Base-by-base conservation (phyloP, 2,329 filamentous ascomycete species). In the Talaromyces marneffei region DNA sequence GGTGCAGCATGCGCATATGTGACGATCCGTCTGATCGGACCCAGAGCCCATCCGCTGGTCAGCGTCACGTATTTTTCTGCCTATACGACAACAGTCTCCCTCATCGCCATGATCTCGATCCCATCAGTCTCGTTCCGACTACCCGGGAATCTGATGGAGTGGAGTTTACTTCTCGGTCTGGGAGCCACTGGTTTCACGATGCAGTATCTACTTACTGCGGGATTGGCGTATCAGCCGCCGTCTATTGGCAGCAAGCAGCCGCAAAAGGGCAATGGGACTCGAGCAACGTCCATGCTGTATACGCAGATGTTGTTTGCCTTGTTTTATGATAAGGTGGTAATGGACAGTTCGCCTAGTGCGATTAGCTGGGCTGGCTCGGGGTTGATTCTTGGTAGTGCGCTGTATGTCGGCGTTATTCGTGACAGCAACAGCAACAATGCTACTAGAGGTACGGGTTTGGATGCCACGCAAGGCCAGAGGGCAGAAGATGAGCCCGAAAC, bases 201-300 rank as follows among this genome's bases (percentile, higher is more conserved):
- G 84, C 92, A 96, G 82, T 91, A 91, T 66, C 80, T 95, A n/a
- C 78, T 95, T 18, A 94, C 92, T 1, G 83, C 85, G 0, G 91
- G 91, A 0, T 76, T 97, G 53, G 81, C 88, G 25, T 85, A 87
- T 63, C 89, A 92, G 69, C 88, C 87, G 64, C 82, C 82, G 1
- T 61, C 53, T 63, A 65, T 25, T 68, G 40, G 27, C 18, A 40
- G 8, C 35, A 59, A 57, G 14, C 57, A 59, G 31, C 33, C 33
- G 10, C 44, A 59, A 29, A 61, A 62, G 3, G 59, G 29, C 65
- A 69, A 67, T 40, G 60, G 74, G 9, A 79, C 77, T 0, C 79
- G 83, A 20, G 85, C 85, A 2, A 87, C 85, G 0, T 85, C 85
- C 59, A 87, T 89, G 85, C 77, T 87, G 0, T 90, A 89, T 69